phyloP scores from a whole-genome alignment of 495 filamentous ascomycete species.

The Lasiosphaeria ovina region DNA sequence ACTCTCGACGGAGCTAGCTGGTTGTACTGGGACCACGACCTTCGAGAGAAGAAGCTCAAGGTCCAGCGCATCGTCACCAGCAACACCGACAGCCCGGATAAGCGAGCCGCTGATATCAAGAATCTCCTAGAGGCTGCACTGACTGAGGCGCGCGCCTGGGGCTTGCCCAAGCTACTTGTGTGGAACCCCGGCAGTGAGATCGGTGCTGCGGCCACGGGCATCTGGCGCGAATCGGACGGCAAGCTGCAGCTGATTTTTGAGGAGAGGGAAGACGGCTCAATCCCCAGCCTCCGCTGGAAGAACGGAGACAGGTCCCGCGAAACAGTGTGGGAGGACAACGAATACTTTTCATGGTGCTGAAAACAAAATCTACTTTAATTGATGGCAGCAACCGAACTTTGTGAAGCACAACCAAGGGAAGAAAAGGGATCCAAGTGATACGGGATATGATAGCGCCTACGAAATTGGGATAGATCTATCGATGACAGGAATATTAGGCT shows the following conservation, averaged over 20 bases:
- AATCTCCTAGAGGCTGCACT: constrained; percentile 42
- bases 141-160: constrained; percentile 40
- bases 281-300: constrained; percentile 47
- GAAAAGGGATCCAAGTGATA: background rate
- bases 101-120: constrained; percentile 46
- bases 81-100: constrained; percentile 29
- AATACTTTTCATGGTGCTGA: constrained; percentile 88
- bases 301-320: constrained; percentile 34
- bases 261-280: constrained; percentile 40
- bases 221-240: constrained; percentile 39
- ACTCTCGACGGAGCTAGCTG: constrained; percentile 60
- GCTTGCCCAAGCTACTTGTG: constrained; percentile 36
- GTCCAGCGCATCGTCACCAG: constrained; percentile 74
- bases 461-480: background rate
- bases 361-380: background rate
- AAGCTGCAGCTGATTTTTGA: constrained; percentile 35
- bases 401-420: background rate
- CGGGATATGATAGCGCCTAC: background rate
- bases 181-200: constrained; percentile 45
- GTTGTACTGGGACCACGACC: constrained; percentile 55
- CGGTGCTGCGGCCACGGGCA: constrained; percentile 28
- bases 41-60: constrained; percentile 62
- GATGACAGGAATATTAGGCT: background rate
- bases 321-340: constrained; percentile 78
- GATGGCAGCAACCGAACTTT: background rate